Percentiles rank a stretch among this genome's conserved stretches.
These are phyloP conservation scores for Diplodia corticola DNA, from an alignment of 2,329 filamentous ascomycete species.

Conservation along the genomic window DNA sequence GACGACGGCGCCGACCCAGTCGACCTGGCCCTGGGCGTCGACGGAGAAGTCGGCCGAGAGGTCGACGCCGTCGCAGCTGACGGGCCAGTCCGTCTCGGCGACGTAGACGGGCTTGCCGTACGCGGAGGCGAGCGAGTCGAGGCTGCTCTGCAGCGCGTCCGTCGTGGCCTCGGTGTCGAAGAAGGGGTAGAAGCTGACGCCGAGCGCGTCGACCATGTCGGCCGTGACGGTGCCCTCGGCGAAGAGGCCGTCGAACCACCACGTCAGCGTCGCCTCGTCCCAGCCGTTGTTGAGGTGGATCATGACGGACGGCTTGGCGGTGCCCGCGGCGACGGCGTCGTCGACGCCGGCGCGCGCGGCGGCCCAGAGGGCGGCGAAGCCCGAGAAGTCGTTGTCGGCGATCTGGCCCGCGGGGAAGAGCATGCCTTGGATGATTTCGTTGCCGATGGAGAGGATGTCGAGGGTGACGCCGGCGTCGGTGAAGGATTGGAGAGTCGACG, in stretches of 20 bases:
- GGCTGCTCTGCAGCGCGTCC: conserved; percentile 53
- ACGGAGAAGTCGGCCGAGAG: conserved; percentile 62
- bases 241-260: conserved; percentile 55
- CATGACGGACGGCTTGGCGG: conserved; percentile 65
- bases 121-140: conserved; percentile 60
- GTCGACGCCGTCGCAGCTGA: conserved; percentile 53
- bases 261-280: conserved; percentile 66
- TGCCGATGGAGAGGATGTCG: conserved; percentile 68
- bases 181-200: conserved; percentile 73
- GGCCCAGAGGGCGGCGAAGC: conserved; percentile 65
- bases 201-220: conserved; percentile 69
- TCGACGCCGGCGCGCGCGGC: conserved; percentile 65
- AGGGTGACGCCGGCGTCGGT: conserved; percentile 56
- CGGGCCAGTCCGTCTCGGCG: conserved; percentile 71
- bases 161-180: conserved; percentile 63
- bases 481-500: conserved; percentile 62
- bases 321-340: conserved; percentile 54
- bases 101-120: conserved; percentile 69
- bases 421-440: conserved; percentile 69
- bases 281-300: conserved; percentile 76
- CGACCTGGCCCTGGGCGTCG: conserved; percentile 61
- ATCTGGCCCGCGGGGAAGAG: conserved; percentile 65
- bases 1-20: conserved; percentile 62
- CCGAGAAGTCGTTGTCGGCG: conserved; percentile 50
- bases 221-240: conserved; percentile 53